Base-by-base conservation (phyloP, 805 yeast species). In the Ogataea sp. region DNA sequence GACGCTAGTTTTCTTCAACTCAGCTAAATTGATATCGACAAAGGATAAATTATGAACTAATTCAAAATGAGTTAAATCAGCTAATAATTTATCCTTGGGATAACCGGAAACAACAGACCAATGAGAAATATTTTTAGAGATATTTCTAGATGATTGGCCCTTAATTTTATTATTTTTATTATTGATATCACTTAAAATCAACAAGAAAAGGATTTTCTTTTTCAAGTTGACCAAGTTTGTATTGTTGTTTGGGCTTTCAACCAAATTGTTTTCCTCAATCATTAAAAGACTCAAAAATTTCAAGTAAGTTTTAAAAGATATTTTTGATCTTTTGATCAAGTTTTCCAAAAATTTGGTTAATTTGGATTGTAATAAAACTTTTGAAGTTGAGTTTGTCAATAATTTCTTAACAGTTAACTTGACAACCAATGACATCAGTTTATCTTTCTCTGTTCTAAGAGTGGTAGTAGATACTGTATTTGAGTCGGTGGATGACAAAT, bases 381-480 rank as follows among this genome's bases (percentile, higher is more conserved):
- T 15, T n/a, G n/a, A n/a, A n/a, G n/a, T n/a, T n/a, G n/a, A n/a
- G 4, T 14, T 15, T 11, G 11, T 8, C 7, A 20, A 14, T 9
- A 32, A 18, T 23, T 23, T 32, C 7, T 23, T n/a, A 15, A 32
- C 18, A 7, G 34, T 20, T 13, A 32, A 20, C 20, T 32, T 32
- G 11, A 30, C 21, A 30, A 30, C 33, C 16, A 30, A 18, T 16
- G 11, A 16, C 33, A 30, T 30, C 33, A 30, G 18, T 18, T 30
- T 30, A 30, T 30, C 33, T 21, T 30, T 30, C 33, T 30, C 33
- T 30, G 21, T 30, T 30, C 33, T 30, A 17, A 30, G 33, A 30
- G 33, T 30, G 6, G 33, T 30, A 6, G n/a, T n/a, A 10, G 16
- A 9, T 29, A 16, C 20, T 15, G 6, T n/a, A 7, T 29, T n/a